Evolutionary conservation across 2,329 filamentous ascomycete species (phyloP), one percentile per base, ranked within the genome.

Genomic region (Cadophora luteo-olivacea): DNA sequence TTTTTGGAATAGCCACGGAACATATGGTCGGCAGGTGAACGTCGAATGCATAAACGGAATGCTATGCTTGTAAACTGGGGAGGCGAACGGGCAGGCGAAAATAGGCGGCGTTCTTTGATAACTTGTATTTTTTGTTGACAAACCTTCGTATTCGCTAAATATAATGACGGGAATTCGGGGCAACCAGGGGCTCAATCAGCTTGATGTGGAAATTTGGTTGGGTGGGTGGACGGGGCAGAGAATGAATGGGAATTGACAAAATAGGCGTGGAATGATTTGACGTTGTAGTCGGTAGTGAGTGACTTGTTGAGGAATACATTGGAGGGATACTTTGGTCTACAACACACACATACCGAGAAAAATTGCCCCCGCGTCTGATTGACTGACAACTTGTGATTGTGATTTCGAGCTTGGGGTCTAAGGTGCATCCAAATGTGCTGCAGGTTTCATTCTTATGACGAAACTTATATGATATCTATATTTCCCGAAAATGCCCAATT

Each of bases 401-500:
- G 33, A 38, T 3, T 60, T 5, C 22, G 36, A 25, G 9, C 7
- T 41, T 16, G 32, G 7, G n/a, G 3, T 58, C 24, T 24, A 38
- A 41, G 25, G 58, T 48, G 58, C 38, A 61, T 61, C 58, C 24
- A 32, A 49, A 8, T 49, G 58, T 49, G 58, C 45, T 4, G 49
- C 12, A 22, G 25, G 38, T 61, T 29, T 61, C 22, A 49, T 32
- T 61, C 45, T 33, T 25, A 22, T 9, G 55, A 60, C 12, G 33
- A 29, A 38, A 65, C 38, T 33, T 62, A 32, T 67, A 67, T 64
- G 62, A 68, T 65, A 65, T 68, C 66, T 68, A 68, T 68, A 65
- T 48, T 36, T 49, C n/a, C 54, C 24, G 41, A 62, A 61, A 65
- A 61, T 64, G 55, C 57, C 63, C 38, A 25, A 45, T 61, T 66